Evolutionary conservation across 345 rosid genomes (phyloP).

Genomic region (Laguncularia racemosa): DNA sequence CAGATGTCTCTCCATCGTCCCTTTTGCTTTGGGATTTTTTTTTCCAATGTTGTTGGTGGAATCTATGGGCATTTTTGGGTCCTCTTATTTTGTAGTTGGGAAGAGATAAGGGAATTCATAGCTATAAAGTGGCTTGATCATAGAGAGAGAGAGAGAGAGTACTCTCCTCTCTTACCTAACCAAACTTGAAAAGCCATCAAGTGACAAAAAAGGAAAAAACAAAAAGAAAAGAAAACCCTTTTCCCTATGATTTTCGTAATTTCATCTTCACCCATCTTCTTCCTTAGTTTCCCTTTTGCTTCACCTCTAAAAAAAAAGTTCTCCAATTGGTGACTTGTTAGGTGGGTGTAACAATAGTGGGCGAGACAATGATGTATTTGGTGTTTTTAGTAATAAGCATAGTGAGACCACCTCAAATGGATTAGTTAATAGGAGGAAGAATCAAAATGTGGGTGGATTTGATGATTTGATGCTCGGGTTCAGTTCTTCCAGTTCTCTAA

Average conservation of each 20-base stretch:
- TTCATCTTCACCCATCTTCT: constrained; percentile 10
- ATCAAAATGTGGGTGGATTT: constrained; percentile 22
- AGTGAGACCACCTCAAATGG: constrained; percentile 8
- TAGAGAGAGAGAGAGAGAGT: no score
- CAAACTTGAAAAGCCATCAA: no score
- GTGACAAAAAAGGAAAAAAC: neutral
- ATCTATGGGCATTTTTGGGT: no score
- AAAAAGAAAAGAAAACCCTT: neutral
- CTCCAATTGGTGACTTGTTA: constrained; percentile 44
- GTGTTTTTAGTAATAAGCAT: constrained; percentile 1
- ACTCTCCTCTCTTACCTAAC: no score
- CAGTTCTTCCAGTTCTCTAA: constrained; percentile 37
- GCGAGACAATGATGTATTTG: constrained; percentile 1
- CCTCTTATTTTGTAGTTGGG: no score
- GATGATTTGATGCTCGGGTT: constrained; percentile 82
- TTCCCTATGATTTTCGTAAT: constrained; percentile 12
- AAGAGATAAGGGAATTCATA: no score
- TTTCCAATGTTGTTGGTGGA: no score
- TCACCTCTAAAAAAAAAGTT: constrained; percentile 31
- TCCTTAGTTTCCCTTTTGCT: constrained; percentile 17
- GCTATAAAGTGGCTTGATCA: no score
- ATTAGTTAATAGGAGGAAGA: constrained; percentile 12
- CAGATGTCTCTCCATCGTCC: no score
- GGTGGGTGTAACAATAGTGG: constrained; percentile 26
- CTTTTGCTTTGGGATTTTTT: no score